Base-by-base conservation (phyloP, 2,329 filamentous ascomycete species). In the Fusarium torulosum region DNA sequence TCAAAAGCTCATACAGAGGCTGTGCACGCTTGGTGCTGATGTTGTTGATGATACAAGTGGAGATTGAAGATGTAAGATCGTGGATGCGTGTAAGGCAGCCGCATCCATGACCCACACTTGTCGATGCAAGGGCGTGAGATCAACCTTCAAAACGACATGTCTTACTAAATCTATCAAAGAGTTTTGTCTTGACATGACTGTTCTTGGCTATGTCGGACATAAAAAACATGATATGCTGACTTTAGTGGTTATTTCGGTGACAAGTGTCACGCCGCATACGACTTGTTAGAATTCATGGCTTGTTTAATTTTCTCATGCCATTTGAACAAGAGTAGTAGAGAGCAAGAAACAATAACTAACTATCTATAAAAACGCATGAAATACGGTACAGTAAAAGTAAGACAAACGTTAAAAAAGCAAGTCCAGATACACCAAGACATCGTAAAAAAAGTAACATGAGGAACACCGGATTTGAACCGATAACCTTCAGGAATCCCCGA, bases 71-170 rank as follows among this genome's bases (percentile, higher is more conserved):
- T 52, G 6, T 21, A 25, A 35, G 33, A 29, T 13, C 27, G 11
- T 35, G 33, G 38, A 60, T 49, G 27, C 27, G 27, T 29, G 47
- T 58, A 53, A 61, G 55, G 45, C 45, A 61, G 45, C 40, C 14
- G 35, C 35, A 14, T 38, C 33, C 10, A 51, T 29, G 58, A 21
- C 49, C 66, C 52, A 55, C 54, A 61, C 35, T 13, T 70, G 69
- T 72, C 53, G 55, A 73, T 63, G n/a, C 11, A 71, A 73, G 49
- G 70, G 71, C 70, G 68, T 19, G 50, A 52, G 43, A 43, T 38
- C 27, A 15, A 46, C 17, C 35, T n/a, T 37, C 14, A 15, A 33
- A 33, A 33, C 29, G 29, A 33, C 29, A 15, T 33, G 29, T 33
- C 29, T 15, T 6, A 31, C 13, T 15, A 33, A 33, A 33, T 33